phyloP scores from a whole-genome alignment of 139 green algal species.

The Pseudopediastrum boryanum region DNA sequence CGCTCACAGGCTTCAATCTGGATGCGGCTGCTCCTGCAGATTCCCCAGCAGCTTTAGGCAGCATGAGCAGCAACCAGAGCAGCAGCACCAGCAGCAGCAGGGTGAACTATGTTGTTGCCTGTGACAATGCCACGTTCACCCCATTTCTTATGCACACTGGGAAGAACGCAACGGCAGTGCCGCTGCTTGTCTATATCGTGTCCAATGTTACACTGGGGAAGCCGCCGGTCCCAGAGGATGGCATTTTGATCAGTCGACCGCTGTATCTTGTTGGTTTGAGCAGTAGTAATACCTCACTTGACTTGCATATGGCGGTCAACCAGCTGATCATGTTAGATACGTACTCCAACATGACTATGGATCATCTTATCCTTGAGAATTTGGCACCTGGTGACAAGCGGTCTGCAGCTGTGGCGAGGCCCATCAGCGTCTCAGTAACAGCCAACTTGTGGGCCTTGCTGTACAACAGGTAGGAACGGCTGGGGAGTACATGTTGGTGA shows the following conservation, averaged over 20 bases:
- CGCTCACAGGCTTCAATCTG: not conserved
- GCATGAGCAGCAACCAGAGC: too few relatives aligned
- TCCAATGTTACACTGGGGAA: conserved; percentile 5
- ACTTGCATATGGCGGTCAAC: conserved; percentile 34
- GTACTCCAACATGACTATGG: not conserved
- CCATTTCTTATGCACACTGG: not conserved
- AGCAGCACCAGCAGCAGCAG: too few relatives aligned
- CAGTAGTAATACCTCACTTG: not conserved
- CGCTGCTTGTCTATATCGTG: conserved; percentile 13
- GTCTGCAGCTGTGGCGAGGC: not conserved
- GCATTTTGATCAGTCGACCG: conserved; percentile 16
- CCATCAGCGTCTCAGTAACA: not conserved
- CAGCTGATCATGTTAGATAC: conserved; percentile 3
- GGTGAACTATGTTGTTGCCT: conserved; percentile 19
- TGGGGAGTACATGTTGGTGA: too few relatives aligned
- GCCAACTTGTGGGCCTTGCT: conserved; percentile 20
- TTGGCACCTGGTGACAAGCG: conserved; percentile 9
- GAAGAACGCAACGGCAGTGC: not conserved
- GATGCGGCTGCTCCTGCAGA: not conserved
- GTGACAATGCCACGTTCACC: conserved; percentile 5
- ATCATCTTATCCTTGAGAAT: conserved; percentile 21
- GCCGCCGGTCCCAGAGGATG: not conserved
- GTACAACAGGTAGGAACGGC: conserved; percentile 22
- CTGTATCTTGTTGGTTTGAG: conserved; percentile 3
- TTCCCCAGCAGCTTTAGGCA: not conserved